A percentile compares a stretch with the other conserved stretches of the same genome.
phyloP scores from a whole-genome alignment of 2,329 filamentous ascomycete species.

The Ceratocystis destructans region DNA sequence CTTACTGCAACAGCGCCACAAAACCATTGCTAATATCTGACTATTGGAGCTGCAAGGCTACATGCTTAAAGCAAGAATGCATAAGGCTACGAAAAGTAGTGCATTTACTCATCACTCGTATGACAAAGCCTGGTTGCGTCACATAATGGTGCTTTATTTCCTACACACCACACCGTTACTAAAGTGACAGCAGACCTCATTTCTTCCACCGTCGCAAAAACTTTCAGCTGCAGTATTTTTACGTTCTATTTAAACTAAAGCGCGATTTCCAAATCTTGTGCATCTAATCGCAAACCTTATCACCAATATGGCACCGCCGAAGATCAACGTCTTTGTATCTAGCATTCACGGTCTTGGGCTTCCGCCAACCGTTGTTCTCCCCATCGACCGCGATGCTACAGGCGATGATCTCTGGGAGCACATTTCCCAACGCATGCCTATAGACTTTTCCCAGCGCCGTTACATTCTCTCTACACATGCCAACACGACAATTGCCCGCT shows the following conservation, averaged over 20 bases:
- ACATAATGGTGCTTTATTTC: not conserved
- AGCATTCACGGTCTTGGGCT: slow-evolving; percentile 72
- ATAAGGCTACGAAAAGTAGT: not conserved
- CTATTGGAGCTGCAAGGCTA: not conserved
- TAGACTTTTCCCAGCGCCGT: slow-evolving; percentile 31
- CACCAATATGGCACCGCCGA: slow-evolving; percentile 38
- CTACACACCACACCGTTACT: not conserved
- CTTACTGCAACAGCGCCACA: no score
- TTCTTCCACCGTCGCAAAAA: no score
- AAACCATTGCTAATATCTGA: no score
- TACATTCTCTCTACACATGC: slow-evolving; percentile 71
- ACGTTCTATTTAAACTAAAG: not conserved
- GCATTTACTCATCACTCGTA: not conserved
- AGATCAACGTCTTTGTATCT: slow-evolving; percentile 70
- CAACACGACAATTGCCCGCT: slow-evolving; percentile 52
- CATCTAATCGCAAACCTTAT: not conserved
- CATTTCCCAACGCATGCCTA: slow-evolving; percentile 49
- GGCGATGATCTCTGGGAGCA: slow-evolving; percentile 52
- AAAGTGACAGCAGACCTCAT: no score
- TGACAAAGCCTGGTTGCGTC: not conserved
- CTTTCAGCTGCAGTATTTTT: no score
- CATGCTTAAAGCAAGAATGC: not conserved
- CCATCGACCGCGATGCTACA: slow-evolving; percentile 50
- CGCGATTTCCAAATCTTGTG: not conserved
- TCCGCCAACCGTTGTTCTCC: slow-evolving; percentile 69